Conservation (phyloP, 2,329 filamentous ascomycete species). For the Diplodia seriata region DNA sequence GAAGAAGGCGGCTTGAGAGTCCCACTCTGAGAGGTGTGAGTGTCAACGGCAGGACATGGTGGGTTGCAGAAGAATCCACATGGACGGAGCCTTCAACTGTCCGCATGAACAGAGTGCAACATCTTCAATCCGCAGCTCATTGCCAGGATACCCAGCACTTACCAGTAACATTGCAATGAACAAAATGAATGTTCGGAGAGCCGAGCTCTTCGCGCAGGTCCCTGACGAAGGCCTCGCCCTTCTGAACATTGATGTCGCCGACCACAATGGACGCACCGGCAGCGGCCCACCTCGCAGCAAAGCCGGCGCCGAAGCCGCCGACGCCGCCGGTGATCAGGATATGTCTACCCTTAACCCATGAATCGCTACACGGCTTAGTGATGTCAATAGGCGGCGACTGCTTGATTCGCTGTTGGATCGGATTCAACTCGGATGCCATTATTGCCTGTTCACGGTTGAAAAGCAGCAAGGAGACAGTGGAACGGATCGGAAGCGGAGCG, state of each 20-base stretch:
- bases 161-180: constrained; percentile 67
- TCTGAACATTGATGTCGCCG: constrained; percentile 65
- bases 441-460: constrained; percentile 32
- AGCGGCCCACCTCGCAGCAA: constrained; percentile 48
- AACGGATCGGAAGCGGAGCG: constrained; percentile 8
- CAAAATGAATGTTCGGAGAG: constrained; percentile 60
- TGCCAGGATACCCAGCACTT: neutral
- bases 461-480: neutral
- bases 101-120: neutral
- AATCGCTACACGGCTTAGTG: constrained; percentile 44
- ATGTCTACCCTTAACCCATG: constrained; percentile 48
- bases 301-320: constrained; percentile 49
- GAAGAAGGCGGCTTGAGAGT: constrained; percentile 69
- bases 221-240: constrained; percentile 61
- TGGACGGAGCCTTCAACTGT: neutral
- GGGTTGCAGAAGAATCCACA: neutral
- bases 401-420: constrained; percentile 36
- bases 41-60: neutral
- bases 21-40: constrained; percentile 55
- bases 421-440: constrained; percentile 36
- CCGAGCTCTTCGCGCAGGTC: constrained; percentile 38
- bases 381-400: constrained; percentile 51
- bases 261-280: constrained; percentile 64
- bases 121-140: neutral
- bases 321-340: constrained; percentile 51